Evolutionary conservation across 495 filamentous ascomycete genomes (phyloP).

Genomic region (Terfezia claveryi): DNA sequence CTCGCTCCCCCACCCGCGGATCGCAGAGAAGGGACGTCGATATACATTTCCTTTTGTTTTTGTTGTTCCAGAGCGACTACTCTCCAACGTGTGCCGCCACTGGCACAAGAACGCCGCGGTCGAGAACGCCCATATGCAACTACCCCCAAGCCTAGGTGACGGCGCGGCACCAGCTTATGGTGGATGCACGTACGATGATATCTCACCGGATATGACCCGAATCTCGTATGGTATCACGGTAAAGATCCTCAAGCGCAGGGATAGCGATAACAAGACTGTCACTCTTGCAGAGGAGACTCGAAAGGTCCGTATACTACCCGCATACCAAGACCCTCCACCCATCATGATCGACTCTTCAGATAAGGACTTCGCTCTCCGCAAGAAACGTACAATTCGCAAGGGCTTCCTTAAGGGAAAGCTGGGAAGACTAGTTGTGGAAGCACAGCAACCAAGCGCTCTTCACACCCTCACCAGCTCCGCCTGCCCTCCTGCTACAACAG

Average conservation of each 20-base stretch:
- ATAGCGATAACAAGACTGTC: slow-evolving; percentile 7
- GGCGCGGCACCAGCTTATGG: slow-evolving; percentile 25
- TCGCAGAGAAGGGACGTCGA: slow-evolving; percentile 40
- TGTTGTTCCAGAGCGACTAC: slow-evolving; percentile 53
- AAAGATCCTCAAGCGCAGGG: slow-evolving; percentile 22
- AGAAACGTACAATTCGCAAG: slow-evolving; percentile 56
- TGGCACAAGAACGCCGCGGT: slow-evolving; percentile 33
- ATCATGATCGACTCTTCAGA: slow-evolving; percentile 38
- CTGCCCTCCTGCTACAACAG: slow-evolving; percentile 20
- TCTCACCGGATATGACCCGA: slow-evolving; percentile 58
- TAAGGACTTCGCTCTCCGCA: slow-evolving; percentile 42
- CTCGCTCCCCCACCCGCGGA: slow-evolving; percentile 44
- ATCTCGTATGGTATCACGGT: slow-evolving; percentile 55
- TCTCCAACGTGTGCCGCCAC: slow-evolving; percentile 40
- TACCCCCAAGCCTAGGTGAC: slow-evolving; percentile 67
- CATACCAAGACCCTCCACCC: slow-evolving; percentile 50
- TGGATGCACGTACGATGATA: slow-evolving; percentile 46
- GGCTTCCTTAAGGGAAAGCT: slow-evolving; percentile 57
- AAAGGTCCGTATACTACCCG: slow-evolving; percentile 59
- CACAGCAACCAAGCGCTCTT: slow-evolving; percentile 49
- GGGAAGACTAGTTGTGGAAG: slow-evolving; percentile 49
- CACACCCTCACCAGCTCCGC: slow-evolving; percentile 30
- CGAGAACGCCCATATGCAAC: slow-evolving; percentile 46
- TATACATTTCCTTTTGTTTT: slow-evolving; percentile 76
- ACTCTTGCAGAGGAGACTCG: slow-evolving; percentile 30